Percentiles rank a stretch among this genome's conserved stretches.
phyloP scores from a whole-genome alignment of 2,329 filamentous ascomycete genomes.

The Catunica adiposa region DNA sequence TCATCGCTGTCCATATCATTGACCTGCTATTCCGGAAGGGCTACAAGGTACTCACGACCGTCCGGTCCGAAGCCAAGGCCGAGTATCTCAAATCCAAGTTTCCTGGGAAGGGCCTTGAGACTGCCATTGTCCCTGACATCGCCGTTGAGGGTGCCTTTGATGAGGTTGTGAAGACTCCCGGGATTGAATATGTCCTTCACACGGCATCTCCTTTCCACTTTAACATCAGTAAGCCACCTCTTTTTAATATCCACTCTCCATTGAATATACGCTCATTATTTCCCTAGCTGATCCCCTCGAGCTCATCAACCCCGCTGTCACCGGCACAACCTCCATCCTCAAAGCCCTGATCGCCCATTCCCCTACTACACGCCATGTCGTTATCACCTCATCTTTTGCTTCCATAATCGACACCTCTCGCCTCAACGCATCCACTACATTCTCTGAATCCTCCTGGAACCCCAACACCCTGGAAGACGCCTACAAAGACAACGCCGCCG shows the following conservation, averaged over 20 bases:
- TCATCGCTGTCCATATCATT: slow-evolving; percentile 39
- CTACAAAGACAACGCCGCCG: slow-evolving; percentile 23
- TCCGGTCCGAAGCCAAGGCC: slow-evolving; percentile 38
- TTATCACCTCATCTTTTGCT: slow-evolving; percentile 42
- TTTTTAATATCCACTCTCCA: neutral
- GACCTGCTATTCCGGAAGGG: slow-evolving; percentile 35
- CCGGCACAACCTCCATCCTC: slow-evolving; percentile 52
- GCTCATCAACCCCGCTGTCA: slow-evolving; percentile 40
- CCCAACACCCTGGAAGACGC: slow-evolving; percentile 32
- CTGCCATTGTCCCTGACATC: slow-evolving; percentile 59
- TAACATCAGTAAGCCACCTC: slow-evolving; percentile 25
- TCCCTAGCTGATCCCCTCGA: slow-evolving; percentile 30
- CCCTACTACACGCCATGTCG: slow-evolving; percentile 51
- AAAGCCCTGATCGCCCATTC: slow-evolving; percentile 46
- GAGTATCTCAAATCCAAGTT: slow-evolving; percentile 33
- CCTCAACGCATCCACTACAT: slow-evolving; percentile 21
- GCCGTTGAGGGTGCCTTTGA: slow-evolving; percentile 59
- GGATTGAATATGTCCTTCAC: slow-evolving; percentile 39
- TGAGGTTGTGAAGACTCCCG: slow-evolving; percentile 27
- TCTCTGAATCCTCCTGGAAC: slow-evolving; percentile 37
- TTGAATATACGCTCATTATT: neutral
- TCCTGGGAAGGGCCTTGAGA: slow-evolving; percentile 28
- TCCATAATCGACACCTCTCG: slow-evolving; percentile 29
- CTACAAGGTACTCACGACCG: slow-evolving; percentile 38
- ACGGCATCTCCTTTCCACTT: slow-evolving; percentile 45